Evolutionary conservation across 2,329 filamentous ascomycete species (phyloP).

Genomic region (Paraconiothyrium brasiliense): DNA sequence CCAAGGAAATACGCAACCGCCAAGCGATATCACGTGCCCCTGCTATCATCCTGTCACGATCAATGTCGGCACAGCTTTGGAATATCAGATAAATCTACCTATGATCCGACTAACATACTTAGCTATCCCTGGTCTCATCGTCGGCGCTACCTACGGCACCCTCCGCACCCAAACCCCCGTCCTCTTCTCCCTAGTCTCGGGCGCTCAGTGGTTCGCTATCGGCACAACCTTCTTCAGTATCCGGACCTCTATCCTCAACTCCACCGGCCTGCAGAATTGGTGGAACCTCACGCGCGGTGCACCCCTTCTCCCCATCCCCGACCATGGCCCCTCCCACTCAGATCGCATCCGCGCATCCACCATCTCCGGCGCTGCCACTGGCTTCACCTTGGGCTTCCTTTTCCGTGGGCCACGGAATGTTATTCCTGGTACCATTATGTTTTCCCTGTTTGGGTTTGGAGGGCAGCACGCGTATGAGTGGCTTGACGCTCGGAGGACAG

Average conservation of each 20-base stretch:
- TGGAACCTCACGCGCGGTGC: constrained; percentile 39
- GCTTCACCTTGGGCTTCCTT: constrained; percentile 62
- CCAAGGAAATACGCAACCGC: not conserved
- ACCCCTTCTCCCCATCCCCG: constrained; percentile 30
- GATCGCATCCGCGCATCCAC: constrained; percentile 75
- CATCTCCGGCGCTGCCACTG: constrained; percentile 74
- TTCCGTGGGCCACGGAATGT: constrained; percentile 55
- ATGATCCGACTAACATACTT: constrained; percentile 26
- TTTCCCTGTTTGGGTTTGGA: constrained; percentile 64
- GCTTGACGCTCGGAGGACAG: constrained; percentile 58
- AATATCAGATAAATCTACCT: not conserved
- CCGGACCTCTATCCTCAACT: constrained; percentile 51
- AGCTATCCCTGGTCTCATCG: constrained; percentile 72
- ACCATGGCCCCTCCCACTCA: constrained; percentile 61
- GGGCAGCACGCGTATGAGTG: constrained; percentile 67
- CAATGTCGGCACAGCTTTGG: not conserved
- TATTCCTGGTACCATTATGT: constrained; percentile 68
- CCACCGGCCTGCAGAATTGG: constrained; percentile 41
- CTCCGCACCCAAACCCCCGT: constrained; percentile 72
- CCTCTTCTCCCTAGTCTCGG: constrained; percentile 75
- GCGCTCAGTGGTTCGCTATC: constrained; percentile 82
- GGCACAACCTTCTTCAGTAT: constrained; percentile 80
- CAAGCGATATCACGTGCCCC: constrained; percentile 11
- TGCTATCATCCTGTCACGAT: not conserved
- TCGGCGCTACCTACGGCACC: constrained; percentile 57